Evolutionary conservation across 192 early-diverging fungal species (phyloP), one percentile per base, ranked within the genome.

Genomic region (Paraglomus occultum): DNA sequence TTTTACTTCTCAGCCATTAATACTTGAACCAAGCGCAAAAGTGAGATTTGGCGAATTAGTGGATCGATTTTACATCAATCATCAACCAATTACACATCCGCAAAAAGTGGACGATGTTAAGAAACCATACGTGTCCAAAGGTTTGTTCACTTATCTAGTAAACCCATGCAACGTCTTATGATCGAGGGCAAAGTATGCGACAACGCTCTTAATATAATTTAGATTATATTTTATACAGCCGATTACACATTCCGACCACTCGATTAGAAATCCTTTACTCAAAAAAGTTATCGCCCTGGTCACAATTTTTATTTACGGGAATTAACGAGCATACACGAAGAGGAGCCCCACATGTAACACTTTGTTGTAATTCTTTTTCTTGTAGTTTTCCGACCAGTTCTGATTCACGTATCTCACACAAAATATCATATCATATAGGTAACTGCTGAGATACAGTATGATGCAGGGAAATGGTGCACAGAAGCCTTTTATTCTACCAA

Each of bases 401-500:
- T 44, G 20, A 18, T 46, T 4, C 9, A 55, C 31, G 5, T 22
- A n/a, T 42, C 12, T 58, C 22, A 14, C 18, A 60, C 14, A 40
- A n/a, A 14, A 42, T 60, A 12, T 14, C 8, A 60, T 48, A 6
- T 57, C 8, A 60, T 48, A 6, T 57, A 90, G 85, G 48, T 89
- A 38, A 79, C 83, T 18, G 76, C 83, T n/a, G 87, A 92, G 39
- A 76, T 88, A 7, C 84, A 90, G 51, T 89, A 96, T 67, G 82
- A 89, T 71, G 79, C 81, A 18, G 80, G 80, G 0, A 82, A 87
- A 74, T 93, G 89, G 82, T 91, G 89, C 70, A 84, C 84, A 9
- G 93, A 95, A 70, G 70, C 87, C 18, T 90, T 85, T 22, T 91
- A 86, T 73, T 85, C 85, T 1, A 89, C 92, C 1, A 88, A 89